Conservation (phyloP, 1,284 basidiomycete species). For the Leccinum variabile region DNA sequence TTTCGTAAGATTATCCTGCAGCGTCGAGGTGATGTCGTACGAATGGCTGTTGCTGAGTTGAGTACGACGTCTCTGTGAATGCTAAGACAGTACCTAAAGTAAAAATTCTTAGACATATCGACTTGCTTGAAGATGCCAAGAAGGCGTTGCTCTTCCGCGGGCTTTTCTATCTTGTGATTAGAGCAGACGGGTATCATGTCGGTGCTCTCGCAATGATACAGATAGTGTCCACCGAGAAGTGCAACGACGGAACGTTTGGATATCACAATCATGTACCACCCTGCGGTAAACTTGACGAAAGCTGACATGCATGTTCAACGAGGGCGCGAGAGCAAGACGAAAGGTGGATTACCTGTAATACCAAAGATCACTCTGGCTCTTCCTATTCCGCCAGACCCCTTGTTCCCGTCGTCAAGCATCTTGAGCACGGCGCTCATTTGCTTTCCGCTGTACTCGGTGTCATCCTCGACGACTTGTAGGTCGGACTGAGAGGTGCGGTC, state of each 20-base stretch:
- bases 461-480: constrained; percentile 80
- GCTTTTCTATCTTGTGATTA: constrained; percentile 79
- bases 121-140: constrained; percentile 97
- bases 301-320: constrained; percentile 41
- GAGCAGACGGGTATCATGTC: constrained; percentile 77
- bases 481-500: constrained; percentile 80
- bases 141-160: constrained; percentile 80
- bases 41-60: constrained; percentile 66
- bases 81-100: constrained; percentile 75
- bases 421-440: constrained; percentile 90
- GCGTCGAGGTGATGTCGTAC: constrained; percentile 93
- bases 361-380: constrained; percentile 82
- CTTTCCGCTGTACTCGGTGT: constrained; percentile 82
- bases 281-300: constrained; percentile 87
- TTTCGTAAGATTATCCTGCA: constrained; percentile 90
- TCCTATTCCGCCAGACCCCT: constrained; percentile 82
- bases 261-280: constrained; percentile 91
- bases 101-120: constrained; percentile 98
- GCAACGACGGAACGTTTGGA: constrained; percentile 91
- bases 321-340: not conserved
- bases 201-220: constrained; percentile 96
- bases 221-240: constrained; percentile 92
- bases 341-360: constrained; percentile 53
- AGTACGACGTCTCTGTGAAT: not conserved
- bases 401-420: constrained; percentile 95